phyloP scores from a whole-genome alignment of 202 grass and related monocot species.

The Setaria italica region DNA sequence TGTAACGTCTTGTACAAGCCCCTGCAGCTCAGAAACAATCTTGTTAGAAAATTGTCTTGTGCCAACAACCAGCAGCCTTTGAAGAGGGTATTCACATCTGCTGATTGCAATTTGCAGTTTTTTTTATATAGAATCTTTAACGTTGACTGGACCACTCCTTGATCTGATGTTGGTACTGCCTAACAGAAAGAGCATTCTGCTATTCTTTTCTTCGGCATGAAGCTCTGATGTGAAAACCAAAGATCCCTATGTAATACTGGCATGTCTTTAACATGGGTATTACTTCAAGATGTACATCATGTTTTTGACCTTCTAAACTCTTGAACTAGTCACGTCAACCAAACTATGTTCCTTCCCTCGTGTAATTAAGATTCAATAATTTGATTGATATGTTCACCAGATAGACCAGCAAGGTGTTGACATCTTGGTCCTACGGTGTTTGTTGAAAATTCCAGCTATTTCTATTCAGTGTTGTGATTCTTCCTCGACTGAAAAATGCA shows the following conservation, averaged over 20 bases:
- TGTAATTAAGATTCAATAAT: constrained; percentile 2
- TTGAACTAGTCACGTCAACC: not conserved
- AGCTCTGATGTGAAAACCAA: constrained; percentile 27
- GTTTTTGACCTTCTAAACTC: not conserved
- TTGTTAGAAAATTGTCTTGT: constrained; percentile 34
- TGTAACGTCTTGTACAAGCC: constrained; percentile 49
- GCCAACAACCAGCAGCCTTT: constrained; percentile 35
- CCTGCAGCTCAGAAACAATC: constrained; percentile 8
- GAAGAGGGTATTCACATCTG: constrained; percentile 21
- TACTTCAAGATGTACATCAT: not conserved
- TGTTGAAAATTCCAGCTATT: not conserved
- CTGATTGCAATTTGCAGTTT: not conserved
- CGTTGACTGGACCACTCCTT: not conserved
- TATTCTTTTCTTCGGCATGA: not conserved
- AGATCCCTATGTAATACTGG: not conserved
- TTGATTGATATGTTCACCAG: not conserved
- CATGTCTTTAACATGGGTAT: not conserved
- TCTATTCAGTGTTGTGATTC: not conserved
- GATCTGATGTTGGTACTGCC: not conserved
- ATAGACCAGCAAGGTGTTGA: not conserved
- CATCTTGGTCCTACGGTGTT: not conserved
- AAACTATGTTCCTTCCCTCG: not conserved
- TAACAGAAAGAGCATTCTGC: not conserved
- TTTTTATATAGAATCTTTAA: not conserved
- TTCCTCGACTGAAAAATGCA: not conserved